Percentiles rank a stretch among this genome's conserved stretches.
Evolutionary conservation across 148 eudicot genomes (phyloP).

Genomic region (Tetragonia tetragonoides): DNA sequence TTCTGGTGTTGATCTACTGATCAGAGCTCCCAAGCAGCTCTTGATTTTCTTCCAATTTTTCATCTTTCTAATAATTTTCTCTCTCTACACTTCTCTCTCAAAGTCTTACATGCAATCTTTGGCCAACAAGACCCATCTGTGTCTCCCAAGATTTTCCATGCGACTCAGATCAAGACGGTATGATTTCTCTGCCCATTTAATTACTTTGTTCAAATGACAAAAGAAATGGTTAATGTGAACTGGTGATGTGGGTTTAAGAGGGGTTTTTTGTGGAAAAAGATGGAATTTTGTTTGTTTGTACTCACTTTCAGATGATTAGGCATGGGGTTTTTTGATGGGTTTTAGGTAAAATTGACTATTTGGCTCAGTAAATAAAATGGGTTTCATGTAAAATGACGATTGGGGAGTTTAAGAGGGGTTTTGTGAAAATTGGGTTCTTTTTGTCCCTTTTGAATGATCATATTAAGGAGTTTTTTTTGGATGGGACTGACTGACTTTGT

Average conservation of each 20-base stretch:
- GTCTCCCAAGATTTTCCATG: slow-evolving; percentile 8
- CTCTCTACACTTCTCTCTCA: background rate
- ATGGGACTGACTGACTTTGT: background rate
- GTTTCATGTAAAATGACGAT: too few relatives aligned
- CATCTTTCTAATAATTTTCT: background rate
- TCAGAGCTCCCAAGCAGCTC: slow-evolving; percentile 13
- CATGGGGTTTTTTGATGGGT: background rate
- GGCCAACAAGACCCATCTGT: background rate
- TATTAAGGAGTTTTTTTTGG: too few relatives aligned
- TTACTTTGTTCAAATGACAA: background rate
- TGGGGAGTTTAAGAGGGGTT: too few relatives aligned
- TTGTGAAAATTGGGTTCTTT: too few relatives aligned
- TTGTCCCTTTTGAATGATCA: too few relatives aligned
- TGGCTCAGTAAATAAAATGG: background rate
- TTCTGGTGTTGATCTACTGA: slow-evolving; percentile 12
- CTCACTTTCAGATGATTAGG: background rate
- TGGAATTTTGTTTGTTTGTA: background rate
- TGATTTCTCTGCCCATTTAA: background rate
- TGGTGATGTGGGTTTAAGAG: slow-evolving; percentile 13
- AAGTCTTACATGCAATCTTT: slow-evolving; percentile 16
- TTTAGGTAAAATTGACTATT: background rate
- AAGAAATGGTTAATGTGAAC: too few relatives aligned
- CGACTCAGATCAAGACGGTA: slow-evolving; percentile 25
- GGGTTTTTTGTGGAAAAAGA: slow-evolving; percentile 9
- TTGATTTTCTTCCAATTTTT: slow-evolving; percentile 3